These are phyloP conservation scores for Blastocystis sp. DNA, from an alignment of 352 stramenopile genomes.

Conservation along the genomic window DNA sequence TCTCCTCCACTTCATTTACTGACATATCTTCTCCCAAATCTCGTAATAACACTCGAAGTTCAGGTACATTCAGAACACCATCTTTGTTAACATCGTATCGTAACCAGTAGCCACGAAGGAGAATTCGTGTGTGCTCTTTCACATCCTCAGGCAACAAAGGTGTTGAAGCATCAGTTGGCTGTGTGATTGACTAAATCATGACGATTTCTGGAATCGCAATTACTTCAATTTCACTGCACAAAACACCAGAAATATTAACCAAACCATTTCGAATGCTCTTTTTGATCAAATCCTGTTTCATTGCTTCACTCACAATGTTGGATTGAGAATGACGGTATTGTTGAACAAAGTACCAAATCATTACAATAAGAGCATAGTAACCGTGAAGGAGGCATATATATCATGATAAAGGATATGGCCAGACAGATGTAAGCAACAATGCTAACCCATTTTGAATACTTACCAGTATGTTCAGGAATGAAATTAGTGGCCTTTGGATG, in stretches of 20 bases:
- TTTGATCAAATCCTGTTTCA: conserved; percentile 69
- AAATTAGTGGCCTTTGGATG: background rate
- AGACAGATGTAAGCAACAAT: background rate
- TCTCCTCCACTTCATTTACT: conserved; percentile 72
- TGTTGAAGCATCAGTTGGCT: background rate
- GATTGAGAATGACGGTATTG: conserved; percentile 25
- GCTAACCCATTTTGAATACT: background rate
- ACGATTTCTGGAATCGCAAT: background rate
- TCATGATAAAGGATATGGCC: background rate
- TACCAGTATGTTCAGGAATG: background rate
- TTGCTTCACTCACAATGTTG: background rate
- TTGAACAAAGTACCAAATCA: conserved; percentile 49
- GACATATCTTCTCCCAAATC: conserved; percentile 84
- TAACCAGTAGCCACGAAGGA: conserved; percentile 84
- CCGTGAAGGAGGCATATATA: background rate
- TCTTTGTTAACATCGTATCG: conserved; percentile 84
- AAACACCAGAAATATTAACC: conserved; percentile 69
- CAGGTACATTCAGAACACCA: conserved; percentile 77
- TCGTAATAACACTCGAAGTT: conserved; percentile 83
- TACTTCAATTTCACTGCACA: conserved; percentile 66
- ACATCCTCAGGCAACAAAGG: conserved; percentile 58
- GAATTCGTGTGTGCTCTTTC: conserved; percentile 73
- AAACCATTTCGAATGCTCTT: conserved; percentile 69
- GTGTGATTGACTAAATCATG: conserved; percentile 22
- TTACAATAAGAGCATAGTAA: conserved; percentile 18